phyloP scores from a whole-genome alignment of 2,329 filamentous ascomycete genomes.

The Plectosphaerella plurivora region DNA sequence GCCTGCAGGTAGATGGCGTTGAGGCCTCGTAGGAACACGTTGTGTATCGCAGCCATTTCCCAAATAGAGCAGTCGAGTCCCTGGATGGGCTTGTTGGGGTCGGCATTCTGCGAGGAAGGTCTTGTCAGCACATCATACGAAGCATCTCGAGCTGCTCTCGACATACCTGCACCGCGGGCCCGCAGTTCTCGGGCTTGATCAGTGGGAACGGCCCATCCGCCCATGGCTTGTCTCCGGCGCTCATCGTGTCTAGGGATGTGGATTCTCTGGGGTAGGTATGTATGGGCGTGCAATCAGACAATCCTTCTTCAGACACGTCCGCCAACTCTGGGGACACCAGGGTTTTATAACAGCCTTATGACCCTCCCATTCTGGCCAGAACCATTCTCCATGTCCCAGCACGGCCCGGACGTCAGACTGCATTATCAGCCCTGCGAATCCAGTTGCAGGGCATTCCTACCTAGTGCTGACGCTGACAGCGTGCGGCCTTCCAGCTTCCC shows the following conservation, averaged over 20 bases:
- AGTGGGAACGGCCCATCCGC: constrained; percentile 27
- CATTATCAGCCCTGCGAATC: too few species aligned
- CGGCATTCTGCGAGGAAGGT: neutral
- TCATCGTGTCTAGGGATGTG: neutral
- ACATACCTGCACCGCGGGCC: constrained; percentile 13
- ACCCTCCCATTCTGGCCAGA: too few species aligned
- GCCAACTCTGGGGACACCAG: too few species aligned
- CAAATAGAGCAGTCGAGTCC: neutral
- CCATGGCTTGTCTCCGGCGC: constrained; percentile 17
- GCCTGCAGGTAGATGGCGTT: constrained; percentile 21
- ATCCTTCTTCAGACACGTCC: too few species aligned
- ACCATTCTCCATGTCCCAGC: too few species aligned
- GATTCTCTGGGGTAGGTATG: too few species aligned
- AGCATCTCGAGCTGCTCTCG: neutral
- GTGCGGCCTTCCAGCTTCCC: too few species aligned
- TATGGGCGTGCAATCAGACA: too few species aligned
- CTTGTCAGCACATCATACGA: neutral
- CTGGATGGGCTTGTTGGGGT: neutral
- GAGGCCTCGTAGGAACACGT: constrained; percentile 20
- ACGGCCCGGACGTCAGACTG: too few species aligned
- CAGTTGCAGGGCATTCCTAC: too few species aligned
- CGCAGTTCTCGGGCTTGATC: constrained; percentile 17
- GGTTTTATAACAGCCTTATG: too few species aligned
- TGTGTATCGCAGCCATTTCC: constrained; percentile 28
- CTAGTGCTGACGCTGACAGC: too few species aligned